phyloP scores from a whole-genome alignment of 2,329 filamentous ascomycete species.

The Penicillium sp. region DNA sequence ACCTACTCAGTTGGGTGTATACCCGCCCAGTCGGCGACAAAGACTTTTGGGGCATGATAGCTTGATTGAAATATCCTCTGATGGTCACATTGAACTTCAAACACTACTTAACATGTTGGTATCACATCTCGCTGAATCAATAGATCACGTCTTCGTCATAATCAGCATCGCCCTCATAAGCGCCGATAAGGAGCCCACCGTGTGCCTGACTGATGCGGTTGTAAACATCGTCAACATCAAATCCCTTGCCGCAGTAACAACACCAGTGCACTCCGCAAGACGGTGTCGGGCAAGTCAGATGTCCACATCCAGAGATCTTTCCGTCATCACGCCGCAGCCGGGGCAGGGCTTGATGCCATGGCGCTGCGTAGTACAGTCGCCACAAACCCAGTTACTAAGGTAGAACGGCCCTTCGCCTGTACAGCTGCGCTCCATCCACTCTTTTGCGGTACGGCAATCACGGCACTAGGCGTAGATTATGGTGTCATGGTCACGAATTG shows the following conservation, averaged over 20 bases:
- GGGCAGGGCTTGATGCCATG: slow-evolving; percentile 38
- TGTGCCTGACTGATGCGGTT: slow-evolving; percentile 15
- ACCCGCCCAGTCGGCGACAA: too few relatives aligned
- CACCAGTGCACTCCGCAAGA: slow-evolving; percentile 19
- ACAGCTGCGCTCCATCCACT: slow-evolving; percentile 49
- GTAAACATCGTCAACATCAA: slow-evolving; percentile 10
- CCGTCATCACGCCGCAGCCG: slow-evolving; percentile 39
- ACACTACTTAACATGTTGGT: too few relatives aligned
- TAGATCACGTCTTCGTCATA: too few relatives aligned
- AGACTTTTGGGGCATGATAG: too few relatives aligned
- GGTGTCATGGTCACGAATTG: slow-evolving; percentile 32
- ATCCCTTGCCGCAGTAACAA: slow-evolving; percentile 20
- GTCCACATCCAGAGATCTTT: slow-evolving; percentile 45
- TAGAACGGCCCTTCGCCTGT: slow-evolving; percentile 41
- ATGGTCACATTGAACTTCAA: too few relatives aligned
- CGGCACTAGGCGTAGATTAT: slow-evolving; percentile 56
- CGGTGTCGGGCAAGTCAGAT: slow-evolving; percentile 41
- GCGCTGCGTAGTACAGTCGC: not conserved
- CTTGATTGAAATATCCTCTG: too few relatives aligned
- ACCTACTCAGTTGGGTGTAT: too few relatives aligned
- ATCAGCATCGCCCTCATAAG: too few relatives aligned
- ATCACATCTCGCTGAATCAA: too few relatives aligned
- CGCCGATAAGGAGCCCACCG: slow-evolving; percentile 22
- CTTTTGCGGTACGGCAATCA: slow-evolving; percentile 46
- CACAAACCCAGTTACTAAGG: not conserved